Evolutionary conservation across 2,329 filamentous ascomycete genomes (phyloP).

Genomic region (Diplodia seriata): DNA sequence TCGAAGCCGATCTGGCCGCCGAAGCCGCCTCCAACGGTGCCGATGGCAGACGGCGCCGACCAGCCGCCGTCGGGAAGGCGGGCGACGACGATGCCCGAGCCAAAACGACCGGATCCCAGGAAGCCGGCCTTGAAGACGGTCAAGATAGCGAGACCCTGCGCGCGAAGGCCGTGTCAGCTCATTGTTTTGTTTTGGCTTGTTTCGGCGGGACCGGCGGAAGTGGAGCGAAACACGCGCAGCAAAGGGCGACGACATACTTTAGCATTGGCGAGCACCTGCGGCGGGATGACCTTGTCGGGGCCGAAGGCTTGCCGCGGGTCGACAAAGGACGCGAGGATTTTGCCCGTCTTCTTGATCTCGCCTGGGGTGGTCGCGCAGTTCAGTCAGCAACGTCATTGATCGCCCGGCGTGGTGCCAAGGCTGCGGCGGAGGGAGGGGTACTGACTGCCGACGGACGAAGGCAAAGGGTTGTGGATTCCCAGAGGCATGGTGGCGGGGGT

Average conservation of each 20-base stretch:
- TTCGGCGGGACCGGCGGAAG: conserved; percentile 10
- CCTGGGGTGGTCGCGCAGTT: conserved; percentile 60
- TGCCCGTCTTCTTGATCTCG: conserved; percentile 96
- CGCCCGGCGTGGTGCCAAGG: conserved; percentile 28
- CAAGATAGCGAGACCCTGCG: conserved; percentile 78
- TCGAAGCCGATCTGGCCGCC: conserved; percentile 89
- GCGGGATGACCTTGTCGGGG: conserved; percentile 96
- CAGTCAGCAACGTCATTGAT: conserved; percentile 45
- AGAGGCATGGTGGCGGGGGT: conserved; percentile 36
- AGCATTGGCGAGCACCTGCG: conserved; percentile 84
- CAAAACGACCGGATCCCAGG: conserved; percentile 81
- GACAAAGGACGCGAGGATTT: conserved; percentile 93
- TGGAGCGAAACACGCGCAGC: conserved; percentile 29
- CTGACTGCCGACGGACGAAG: conserved; percentile 61
- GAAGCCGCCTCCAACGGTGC: conserved; percentile 80
- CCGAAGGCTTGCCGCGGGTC: conserved; percentile 93
- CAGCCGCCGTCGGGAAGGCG: conserved; percentile 78
- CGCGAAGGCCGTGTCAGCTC: conserved; percentile 30
- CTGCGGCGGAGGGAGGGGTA: conserved; percentile 34
- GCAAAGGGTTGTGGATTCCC: conserved; percentile 62
- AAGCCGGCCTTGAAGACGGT: conserved; percentile 89
- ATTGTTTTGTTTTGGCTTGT: conserved; percentile 14
- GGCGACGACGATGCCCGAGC: conserved; percentile 81
- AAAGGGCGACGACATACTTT: conserved; percentile 65
- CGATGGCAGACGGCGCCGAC: conserved; percentile 83